phyloP scores from a whole-genome alignment of 2,329 filamentous ascomycete genomes.

The Furcasterigmium sp. region DNA sequence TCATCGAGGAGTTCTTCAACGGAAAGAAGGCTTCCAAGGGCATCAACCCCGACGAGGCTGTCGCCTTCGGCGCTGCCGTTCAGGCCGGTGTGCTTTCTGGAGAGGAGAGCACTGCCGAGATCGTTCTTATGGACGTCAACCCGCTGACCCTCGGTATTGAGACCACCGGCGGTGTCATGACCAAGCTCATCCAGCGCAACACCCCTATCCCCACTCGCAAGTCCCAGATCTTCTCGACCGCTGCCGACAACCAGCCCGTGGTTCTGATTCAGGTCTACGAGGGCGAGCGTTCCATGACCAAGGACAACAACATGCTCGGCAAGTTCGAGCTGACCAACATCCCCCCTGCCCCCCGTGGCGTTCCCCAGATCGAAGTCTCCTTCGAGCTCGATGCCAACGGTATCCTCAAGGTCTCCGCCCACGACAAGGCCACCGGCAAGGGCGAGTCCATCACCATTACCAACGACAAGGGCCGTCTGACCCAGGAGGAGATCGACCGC shows the following conservation, averaged over 20 bases:
- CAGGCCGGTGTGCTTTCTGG: conserved; percentile 94
- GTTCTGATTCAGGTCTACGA: conserved; percentile 95
- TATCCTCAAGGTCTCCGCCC: conserved; percentile 92
- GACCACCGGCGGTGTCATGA: conserved; percentile 97
- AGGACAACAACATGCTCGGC: conserved; percentile 95
- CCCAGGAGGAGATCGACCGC: conserved; percentile 95
- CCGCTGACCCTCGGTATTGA: conserved; percentile 94
- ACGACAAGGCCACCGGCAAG: conserved; percentile 98
- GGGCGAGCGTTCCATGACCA: conserved; percentile 89
- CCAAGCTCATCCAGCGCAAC: conserved; percentile 91
- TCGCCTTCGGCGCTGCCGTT: conserved; percentile 94
- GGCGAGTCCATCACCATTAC: conserved; percentile 96
- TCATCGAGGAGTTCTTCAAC: conserved; percentile 92
- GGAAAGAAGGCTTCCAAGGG: conserved; percentile 99
- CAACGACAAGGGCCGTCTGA: conserved; percentile 98
- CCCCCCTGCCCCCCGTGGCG: conserved; percentile 88
- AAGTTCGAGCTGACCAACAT: conserved; percentile 98
- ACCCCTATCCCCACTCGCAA: conserved; percentile 93
- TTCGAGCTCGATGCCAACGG: conserved; percentile 98
- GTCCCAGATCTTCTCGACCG: conserved; percentile 96
- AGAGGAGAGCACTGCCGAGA: conserved; percentile 70
- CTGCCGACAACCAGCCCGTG: conserved; percentile 92
- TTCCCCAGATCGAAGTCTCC: conserved; percentile 96
- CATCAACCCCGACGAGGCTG: conserved; percentile 99
- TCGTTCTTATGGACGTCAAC: conserved; percentile 97